Base-by-base conservation (phyloP, 2,329 filamentous ascomycete genomes). In the Fusarium mundagurra region DNA sequence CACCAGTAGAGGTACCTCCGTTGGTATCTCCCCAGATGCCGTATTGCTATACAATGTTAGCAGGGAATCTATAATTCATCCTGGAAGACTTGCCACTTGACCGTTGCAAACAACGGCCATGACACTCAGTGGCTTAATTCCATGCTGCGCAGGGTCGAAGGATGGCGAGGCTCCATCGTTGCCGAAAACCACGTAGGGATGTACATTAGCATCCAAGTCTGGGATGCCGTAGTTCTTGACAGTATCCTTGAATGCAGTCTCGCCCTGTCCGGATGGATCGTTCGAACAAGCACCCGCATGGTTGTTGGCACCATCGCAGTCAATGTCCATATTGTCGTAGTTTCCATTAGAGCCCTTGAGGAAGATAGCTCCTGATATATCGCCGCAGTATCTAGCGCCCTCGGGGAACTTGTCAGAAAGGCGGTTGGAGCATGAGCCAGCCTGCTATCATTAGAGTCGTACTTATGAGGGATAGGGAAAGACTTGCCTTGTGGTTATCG, bases 21-120 rank as follows among this genome's bases (percentile, higher is more conserved):
- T 91, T 90, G 17, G 85, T 86, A 75, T 91, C 88, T 20, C 88
- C 89, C 88, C 87, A 91, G 51, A 90, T 80, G 6, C 87, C 88
- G 74, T 90, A 90, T 62, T 59, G 33, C 55, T 59, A 8, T 3
- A 1, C 2, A 54, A 8, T 3, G 17, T 20, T 7, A 14, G 13
- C 1, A 10, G 5, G 31, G 6, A 12, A 9, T 24, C 2, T 11
- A 8, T 48, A 2, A 5, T 12, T 4, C 14, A 48, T 5, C 8
- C 3, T 24, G 24, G 7, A 12, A 8, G 4, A 45, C 76, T 66
- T 68, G 84, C 84, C 78, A 89, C 76, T 70, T 88, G 81, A 29
- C 84, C 80, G 17, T 84, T 83, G 64, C 88, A 90, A 11, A 90
- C 85, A 11, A 90, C 86, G 0, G 87, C 88, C 75, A 90, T 86